Base-by-base conservation (phyloP, 108 stramenopile genomes). In the Cyclostephanos tholiformis region DNA sequence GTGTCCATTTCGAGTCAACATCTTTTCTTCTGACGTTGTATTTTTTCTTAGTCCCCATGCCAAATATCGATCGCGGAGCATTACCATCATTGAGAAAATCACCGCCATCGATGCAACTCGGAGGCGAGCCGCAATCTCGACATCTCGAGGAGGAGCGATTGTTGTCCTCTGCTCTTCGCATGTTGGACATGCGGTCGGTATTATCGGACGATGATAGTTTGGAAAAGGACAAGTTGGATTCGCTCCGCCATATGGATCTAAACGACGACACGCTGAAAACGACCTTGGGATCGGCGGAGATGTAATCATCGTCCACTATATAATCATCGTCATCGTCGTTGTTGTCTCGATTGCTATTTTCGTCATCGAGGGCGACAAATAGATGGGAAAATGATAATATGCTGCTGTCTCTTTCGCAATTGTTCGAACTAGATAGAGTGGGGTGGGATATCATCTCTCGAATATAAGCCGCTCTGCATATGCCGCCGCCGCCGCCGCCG, bases 61-160 rank as follows among this genome's bases (percentile, higher is more conserved):
- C 61, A 22, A 62, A 62, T 62, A 62, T 62, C 22, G 61, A 62
- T 62, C 61, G 61, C 61, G 16, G 38, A 4, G 22, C 17, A 62
- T 62, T 39, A 0, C 10, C 38, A 22, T 41, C n/a, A 6, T 35
- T 14, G 44, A 3, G 12, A 25, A 4, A 0, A 26, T 55, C 61
- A 20, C 38, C 41, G 36, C 20, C 61, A 62, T 38, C 36, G 23
- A 62, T 62, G 61, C 26, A 62, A 36, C 43, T 43, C 22, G 61
- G 41, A 41, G 61, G 61, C 38, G 61, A 62, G 9, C 17, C 6
- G 27, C 61, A 62, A 58, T 27, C 30, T 56, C 22, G 22, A 41
- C 12, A 9, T 41, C 41, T 1, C 12, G 41, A 41, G 41, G 41
- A 10, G 41, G 41, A 10, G 41, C 6, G 41, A 14, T 46, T 17